Percentiles rank a stretch among this genome's conserved stretches.
Evolutionary conservation across 345 rosid species (phyloP).

Genomic region (Tarenaya hassleriana): DNA sequence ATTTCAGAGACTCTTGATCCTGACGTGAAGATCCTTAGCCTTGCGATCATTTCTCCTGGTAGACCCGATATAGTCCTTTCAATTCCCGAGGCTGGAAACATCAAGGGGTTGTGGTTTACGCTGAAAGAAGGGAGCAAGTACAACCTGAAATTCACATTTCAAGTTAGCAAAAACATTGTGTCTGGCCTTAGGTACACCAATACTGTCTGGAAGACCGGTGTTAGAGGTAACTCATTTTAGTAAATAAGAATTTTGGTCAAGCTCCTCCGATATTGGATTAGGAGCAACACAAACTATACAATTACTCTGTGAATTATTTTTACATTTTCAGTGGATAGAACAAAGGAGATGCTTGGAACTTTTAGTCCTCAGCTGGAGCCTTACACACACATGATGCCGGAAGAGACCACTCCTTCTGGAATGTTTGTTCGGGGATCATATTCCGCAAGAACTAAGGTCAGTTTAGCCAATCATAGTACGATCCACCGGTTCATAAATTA

Average conservation of each 20-base stretch:
- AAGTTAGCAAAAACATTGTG: slow-evolving; percentile 81
- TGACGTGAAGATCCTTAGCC: slow-evolving; percentile 66
- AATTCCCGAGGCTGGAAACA: slow-evolving; percentile 62
- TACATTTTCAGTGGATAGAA: slow-evolving; percentile 53
- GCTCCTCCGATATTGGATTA: no score
- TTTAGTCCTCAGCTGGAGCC: slow-evolving; percentile 88
- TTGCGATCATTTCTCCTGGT: slow-evolving; percentile 58
- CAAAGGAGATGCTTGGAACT: slow-evolving; percentile 90
- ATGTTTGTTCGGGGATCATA: slow-evolving; percentile 82
- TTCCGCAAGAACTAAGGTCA: slow-evolving; percentile 75
- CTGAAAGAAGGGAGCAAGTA: slow-evolving; percentile 83
- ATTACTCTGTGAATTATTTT: neutral
- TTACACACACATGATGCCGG: slow-evolving; percentile 64
- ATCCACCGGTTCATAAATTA: no score
- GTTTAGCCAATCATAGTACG: no score
- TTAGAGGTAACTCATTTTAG: slow-evolving; percentile 42
- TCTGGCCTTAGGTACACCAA: slow-evolving; percentile 81
- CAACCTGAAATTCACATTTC: slow-evolving; percentile 62
- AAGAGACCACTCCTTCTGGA: slow-evolving; percentile 90
- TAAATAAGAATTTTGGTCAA: no score
- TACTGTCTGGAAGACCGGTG: slow-evolving; percentile 84
- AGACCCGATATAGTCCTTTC: slow-evolving; percentile 64
- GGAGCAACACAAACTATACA: no score
- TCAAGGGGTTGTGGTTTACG: slow-evolving; percentile 76
- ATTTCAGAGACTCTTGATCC: slow-evolving; percentile 73